Conservation (phyloP, 306 rosid species). For the Rubus parviflorus region DNA sequence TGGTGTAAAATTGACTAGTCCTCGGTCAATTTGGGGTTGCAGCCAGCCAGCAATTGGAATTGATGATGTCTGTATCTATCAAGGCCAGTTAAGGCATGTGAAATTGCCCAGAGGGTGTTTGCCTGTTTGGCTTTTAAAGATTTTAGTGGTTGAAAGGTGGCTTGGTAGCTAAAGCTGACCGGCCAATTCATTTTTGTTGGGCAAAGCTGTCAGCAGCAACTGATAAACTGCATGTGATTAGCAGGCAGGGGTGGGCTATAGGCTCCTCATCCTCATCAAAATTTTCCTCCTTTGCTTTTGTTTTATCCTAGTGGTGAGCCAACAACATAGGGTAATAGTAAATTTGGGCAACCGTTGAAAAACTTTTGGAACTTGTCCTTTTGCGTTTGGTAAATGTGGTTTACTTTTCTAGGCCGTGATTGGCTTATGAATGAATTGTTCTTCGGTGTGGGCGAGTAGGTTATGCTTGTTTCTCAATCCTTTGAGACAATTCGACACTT, state of each 20-base stretch:
- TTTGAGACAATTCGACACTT: too few relatives aligned
- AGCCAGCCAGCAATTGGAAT: neutral
- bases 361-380: too few relatives aligned
- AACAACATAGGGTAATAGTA: neutral
- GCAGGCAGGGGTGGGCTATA: neutral
- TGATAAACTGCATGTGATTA: neutral
- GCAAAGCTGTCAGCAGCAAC: slow-evolving; percentile 8
- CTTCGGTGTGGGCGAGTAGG: too few relatives aligned
- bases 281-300: neutral
- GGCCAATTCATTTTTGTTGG: neutral
- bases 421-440: too few relatives aligned
- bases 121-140: neutral
- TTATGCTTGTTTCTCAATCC: too few relatives aligned
- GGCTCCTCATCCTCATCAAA: neutral
- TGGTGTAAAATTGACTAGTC: slow-evolving; percentile 1
- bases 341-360: neutral
- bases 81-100: slow-evolving; percentile 6
- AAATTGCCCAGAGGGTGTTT: neutral
- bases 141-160: neutral
- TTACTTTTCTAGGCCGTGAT: too few relatives aligned
- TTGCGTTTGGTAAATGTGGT: too few relatives aligned
- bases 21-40: neutral
- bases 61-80: slow-evolving; percentile 6
- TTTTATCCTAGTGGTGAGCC: neutral
- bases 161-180: neutral